Conservation (phyloP, 306 rosid species). For the Macrotyloma uniflorum region DNA sequence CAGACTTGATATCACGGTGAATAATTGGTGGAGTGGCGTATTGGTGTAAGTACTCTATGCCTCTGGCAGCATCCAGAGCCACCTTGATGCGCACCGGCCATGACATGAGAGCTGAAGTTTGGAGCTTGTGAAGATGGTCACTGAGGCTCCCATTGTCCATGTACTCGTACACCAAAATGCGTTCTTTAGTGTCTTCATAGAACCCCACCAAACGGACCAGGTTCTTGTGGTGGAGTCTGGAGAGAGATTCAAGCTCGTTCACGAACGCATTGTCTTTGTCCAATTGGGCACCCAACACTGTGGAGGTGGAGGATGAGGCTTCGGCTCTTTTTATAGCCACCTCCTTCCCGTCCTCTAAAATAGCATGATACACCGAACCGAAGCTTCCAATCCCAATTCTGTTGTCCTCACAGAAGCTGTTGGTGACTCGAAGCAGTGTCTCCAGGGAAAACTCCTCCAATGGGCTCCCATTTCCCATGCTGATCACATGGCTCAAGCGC, state of each 20-base stretch:
- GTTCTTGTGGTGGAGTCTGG: conserved; percentile 89
- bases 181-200: conserved; percentile 64
- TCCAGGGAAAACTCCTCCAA: conserved; percentile 69
- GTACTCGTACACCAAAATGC: conserved; percentile 78
- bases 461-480: conserved; percentile 64
- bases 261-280: conserved; percentile 81
- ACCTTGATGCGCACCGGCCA: conserved; percentile 60
- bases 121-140: conserved; percentile 72
- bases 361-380: conserved; percentile 78
- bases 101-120: conserved; percentile 45
- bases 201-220: conserved; percentile 71
- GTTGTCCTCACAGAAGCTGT: conserved; percentile 63
- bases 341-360: conserved; percentile 65
- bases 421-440: conserved; percentile 55
- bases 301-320: conserved; percentile 35
- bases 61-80: conserved; percentile 82
- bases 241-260: conserved; percentile 72
- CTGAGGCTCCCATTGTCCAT: conserved; percentile 72
- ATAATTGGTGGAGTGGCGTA: conserved; percentile 69
- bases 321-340: conserved; percentile 93
- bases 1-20: conserved; percentile 78
- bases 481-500: conserved; percentile 74
- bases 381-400: conserved; percentile 83
- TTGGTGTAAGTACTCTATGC: conserved; percentile 67
- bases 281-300: conserved; percentile 48